These are phyloP conservation scores for Gossypium sturtianum DNA, from an alignment of 345 rosid species.

Conservation along the genomic window DNA sequence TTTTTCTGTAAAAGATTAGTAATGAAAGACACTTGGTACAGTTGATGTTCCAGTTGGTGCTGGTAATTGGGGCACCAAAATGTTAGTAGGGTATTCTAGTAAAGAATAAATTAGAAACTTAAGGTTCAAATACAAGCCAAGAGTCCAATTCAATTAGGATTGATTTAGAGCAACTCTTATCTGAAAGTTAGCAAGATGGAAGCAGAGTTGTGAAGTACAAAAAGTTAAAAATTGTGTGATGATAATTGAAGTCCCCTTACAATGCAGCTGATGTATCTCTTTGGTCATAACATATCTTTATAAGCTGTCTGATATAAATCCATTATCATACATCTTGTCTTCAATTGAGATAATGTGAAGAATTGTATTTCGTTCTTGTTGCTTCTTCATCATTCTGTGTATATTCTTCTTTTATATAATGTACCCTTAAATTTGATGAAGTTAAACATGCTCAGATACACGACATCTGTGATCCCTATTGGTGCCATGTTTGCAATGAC, in stretches of 20 bases:
- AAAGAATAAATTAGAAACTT: neutral
- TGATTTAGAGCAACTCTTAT: neutral
- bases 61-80: neutral
- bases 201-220: neutral
- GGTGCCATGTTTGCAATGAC: constrained; percentile 98
- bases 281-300: neutral
- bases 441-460: constrained; percentile 48
- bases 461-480: constrained; percentile 82
- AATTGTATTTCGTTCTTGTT: neutral
- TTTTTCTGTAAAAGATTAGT: neutral
- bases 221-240: neutral
- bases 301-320: neutral
- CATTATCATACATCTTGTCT: neutral
- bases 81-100: neutral
- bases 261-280: neutral
- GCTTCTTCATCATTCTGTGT: neutral
- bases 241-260: neutral
- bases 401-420: neutral
- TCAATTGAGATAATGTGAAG: neutral
- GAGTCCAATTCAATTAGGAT: neutral
- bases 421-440: constrained; percentile 6
- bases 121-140: neutral
- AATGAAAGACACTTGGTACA: neutral
- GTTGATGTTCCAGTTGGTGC: neutral
- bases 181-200: neutral